Conservation (phyloP, 164 flowering plant species). For the Vitis rotundifolia region DNA sequence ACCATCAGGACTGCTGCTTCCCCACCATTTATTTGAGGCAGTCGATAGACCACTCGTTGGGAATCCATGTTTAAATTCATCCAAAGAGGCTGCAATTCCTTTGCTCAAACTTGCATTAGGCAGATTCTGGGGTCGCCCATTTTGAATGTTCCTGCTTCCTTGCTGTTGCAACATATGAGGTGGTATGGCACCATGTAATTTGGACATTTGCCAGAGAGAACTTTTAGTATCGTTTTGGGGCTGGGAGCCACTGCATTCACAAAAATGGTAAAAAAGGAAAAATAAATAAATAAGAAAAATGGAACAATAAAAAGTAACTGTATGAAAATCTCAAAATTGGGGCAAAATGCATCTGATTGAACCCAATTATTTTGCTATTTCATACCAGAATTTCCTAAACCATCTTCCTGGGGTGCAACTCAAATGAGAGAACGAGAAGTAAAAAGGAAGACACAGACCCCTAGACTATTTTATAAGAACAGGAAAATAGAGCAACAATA, state of each 20-base stretch:
- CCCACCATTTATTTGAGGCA: constrained; percentile 67
- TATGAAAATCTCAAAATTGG: background rate
- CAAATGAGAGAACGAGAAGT: background rate
- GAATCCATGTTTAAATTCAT: constrained; percentile 75
- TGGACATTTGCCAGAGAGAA: constrained; percentile 19
- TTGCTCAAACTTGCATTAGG: constrained; percentile 23
- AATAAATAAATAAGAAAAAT: too few species aligned
- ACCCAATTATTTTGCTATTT: background rate
- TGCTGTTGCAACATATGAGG: constrained; percentile 32
- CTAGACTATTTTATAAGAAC: too few species aligned
- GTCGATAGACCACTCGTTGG: constrained; percentile 66
- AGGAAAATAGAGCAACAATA: too few species aligned
- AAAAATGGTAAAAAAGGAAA: background rate
- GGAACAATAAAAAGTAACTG: background rate
- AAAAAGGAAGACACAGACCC: too few species aligned
- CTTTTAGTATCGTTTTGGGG: constrained; percentile 20
- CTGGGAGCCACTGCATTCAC: constrained; percentile 22
- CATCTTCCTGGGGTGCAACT: background rate
- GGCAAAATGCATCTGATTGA: background rate
- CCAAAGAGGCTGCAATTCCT: constrained; percentile 28
- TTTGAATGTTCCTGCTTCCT: constrained; percentile 28
- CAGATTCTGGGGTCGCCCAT: constrained; percentile 20
- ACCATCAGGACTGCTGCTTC: constrained; percentile 26
- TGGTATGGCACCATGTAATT: constrained; percentile 14
- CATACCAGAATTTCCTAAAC: background rate